A percentile compares a stretch with the other conserved stretches of the same genome.
Evolutionary conservation across 1,139 yeast genomes (phyloP).

Genomic region (Suhomyces choctaworum): DNA sequence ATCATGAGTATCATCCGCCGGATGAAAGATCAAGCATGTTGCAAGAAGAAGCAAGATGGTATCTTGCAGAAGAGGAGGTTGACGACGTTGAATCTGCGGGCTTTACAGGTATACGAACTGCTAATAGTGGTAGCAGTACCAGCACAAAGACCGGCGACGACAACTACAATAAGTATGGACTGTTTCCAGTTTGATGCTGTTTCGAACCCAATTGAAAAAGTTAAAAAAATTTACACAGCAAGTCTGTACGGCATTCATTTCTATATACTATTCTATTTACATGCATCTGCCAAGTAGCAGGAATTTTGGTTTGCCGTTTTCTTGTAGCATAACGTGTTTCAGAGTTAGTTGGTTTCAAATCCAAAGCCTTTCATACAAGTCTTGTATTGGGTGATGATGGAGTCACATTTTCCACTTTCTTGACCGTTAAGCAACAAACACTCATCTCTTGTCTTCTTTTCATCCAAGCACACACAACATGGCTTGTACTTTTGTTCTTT

Average conservation of each 20-base stretch:
- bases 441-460: slow-evolving; percentile 82
- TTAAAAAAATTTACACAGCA: slow-evolving; percentile 3
- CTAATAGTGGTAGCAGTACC: slow-evolving; percentile 4
- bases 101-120: slow-evolving; percentile 1
- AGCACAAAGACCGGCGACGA: slow-evolving; percentile 5
- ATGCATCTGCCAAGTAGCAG: too few relatives aligned
- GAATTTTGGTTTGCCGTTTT: too few relatives aligned
- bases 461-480: slow-evolving; percentile 92
- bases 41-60: slow-evolving; percentile 9
- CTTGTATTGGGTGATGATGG: slow-evolving; percentile 70
- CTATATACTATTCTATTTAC: slow-evolving; percentile 3
- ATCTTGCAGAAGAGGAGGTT: slow-evolving; percentile 9
- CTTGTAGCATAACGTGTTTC: too few relatives aligned
- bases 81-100: background rate
- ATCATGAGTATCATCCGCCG: slow-evolving; percentile 14
- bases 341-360: slow-evolving; percentile 43
- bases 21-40: slow-evolving; percentile 20
- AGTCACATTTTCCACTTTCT: slow-evolving; percentile 80
- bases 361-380: slow-evolving; percentile 92
- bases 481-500: slow-evolving; percentile 70
- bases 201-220: background rate
- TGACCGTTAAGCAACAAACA: slow-evolving; percentile 82
- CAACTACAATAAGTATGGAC: slow-evolving; percentile 7
- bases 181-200: background rate
- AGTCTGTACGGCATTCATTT: slow-evolving; percentile 6